A percentile compares a stretch with the other conserved stretches of the same genome.
Conservation (phyloP, 257 asterid species). For the Rehmannia glutinosa region DNA sequence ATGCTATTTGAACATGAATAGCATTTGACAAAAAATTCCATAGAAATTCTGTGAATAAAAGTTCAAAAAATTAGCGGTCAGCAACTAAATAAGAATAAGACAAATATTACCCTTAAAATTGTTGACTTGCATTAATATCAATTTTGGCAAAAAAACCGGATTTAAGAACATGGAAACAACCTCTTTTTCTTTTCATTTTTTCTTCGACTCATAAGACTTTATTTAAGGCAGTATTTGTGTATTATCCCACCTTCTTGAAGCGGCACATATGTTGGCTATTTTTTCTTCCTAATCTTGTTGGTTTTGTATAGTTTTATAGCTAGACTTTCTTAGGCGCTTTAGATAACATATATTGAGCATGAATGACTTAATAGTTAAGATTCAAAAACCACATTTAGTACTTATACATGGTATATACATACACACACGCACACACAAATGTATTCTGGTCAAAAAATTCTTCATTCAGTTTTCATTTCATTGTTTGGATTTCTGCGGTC, state of each 20-base stretch:
- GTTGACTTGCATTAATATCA: too few relatives aligned
- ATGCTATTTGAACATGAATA: too few relatives aligned
- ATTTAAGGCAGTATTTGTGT: not conserved
- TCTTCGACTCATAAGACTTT: not conserved
- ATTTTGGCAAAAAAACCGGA: not conserved
- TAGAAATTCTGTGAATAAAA: not conserved
- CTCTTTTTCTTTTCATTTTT: not conserved
- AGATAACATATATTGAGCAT: not conserved
- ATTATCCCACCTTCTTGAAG: not conserved
- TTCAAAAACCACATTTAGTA: too few relatives aligned
- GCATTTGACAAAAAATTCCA: too few relatives aligned
- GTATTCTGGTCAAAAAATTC: not conserved
- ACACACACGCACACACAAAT: not conserved
- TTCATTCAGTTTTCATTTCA: not conserved
- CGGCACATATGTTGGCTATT: not conserved
- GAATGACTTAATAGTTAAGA: not conserved
- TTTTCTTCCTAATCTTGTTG: not conserved
- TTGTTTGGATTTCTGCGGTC: not conserved
- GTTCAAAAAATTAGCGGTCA: too few relatives aligned
- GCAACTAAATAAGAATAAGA: too few relatives aligned
- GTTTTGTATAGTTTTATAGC: not conserved
- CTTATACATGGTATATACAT: too few relatives aligned
- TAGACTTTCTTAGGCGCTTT: not conserved
- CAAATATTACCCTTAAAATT: too few relatives aligned
- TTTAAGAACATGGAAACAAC: not conserved